These are phyloP conservation scores for Colletotrichum filicis DNA, from an alignment of 2,329 filamentous ascomycete genomes.

Conservation along the genomic window DNA sequence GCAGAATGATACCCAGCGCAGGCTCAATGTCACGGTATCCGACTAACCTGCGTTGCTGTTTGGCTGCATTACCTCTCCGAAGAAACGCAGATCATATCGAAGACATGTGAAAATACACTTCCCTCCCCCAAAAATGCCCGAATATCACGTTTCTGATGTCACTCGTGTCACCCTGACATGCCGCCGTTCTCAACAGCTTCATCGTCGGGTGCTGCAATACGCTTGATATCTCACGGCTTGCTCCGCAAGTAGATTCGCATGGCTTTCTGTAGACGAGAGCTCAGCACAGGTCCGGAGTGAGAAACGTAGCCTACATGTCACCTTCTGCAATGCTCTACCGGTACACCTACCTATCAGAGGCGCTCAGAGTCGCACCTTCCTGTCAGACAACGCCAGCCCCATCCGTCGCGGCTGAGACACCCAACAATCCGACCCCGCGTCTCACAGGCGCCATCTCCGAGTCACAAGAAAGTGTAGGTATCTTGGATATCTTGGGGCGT, in stretches of 20 bases:
- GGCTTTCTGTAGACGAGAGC: background rate
- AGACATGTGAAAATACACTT: background rate
- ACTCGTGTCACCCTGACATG: background rate
- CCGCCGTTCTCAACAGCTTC: background rate
- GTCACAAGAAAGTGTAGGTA: background rate
- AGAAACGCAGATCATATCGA: background rate
- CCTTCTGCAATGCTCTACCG: background rate
- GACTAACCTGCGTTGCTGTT: no score
- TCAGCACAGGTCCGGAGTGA: background rate
- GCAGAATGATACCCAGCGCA: background rate
- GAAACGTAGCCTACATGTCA: no score
- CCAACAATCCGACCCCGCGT: constrained; percentile 9
- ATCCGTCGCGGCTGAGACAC: constrained; percentile 3
- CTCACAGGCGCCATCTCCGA: background rate
- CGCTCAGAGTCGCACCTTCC: background rate
- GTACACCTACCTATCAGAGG: background rate
- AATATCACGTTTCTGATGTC: background rate
- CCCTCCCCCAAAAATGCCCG: background rate
- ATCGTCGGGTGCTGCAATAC: background rate
- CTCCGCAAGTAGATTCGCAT: background rate
- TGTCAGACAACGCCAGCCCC: background rate
- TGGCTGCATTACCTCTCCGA: background rate
- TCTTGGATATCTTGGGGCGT: no score
- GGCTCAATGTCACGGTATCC: background rate
- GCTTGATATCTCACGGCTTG: background rate